These are phyloP conservation scores for Sorghum bicolor DNA, from an alignment of 176 grass and related monocot genomes.

Conservation along the genomic window DNA sequence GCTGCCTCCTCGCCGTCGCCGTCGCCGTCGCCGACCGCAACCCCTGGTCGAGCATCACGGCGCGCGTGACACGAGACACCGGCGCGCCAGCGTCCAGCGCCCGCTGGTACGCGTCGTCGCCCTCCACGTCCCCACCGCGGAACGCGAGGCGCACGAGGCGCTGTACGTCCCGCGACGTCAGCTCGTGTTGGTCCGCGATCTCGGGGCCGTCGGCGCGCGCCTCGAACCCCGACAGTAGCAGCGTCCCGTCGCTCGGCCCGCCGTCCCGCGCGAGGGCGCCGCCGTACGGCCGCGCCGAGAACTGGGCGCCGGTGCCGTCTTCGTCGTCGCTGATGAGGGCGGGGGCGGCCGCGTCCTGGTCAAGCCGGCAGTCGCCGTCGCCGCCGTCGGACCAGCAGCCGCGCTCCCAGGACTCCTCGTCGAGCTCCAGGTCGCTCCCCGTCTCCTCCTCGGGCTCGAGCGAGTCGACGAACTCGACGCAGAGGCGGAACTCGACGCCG, in stretches of 20 bases:
- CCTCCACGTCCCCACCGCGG: not conserved
- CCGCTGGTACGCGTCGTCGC: conserved; percentile 27
- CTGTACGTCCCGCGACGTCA: not conserved
- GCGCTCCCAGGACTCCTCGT: not conserved
- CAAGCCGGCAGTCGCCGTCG: not conserved
- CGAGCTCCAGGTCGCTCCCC: conserved; percentile 32
- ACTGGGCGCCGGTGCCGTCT: not conserved
- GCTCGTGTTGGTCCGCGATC: not conserved
- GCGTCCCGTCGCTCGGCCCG: not conserved
- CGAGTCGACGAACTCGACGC: not conserved
- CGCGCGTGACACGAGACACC: not conserved
- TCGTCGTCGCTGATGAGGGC: not conserved
- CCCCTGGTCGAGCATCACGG: conserved; percentile 14
- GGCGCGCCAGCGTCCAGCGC: not conserved
- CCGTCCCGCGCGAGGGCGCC: not conserved
- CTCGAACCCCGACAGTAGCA: conserved; percentile 7
- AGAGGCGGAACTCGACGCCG: conserved; percentile 16
- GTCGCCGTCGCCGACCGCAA: not conserved
- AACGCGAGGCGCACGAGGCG: conserved; percentile 10
- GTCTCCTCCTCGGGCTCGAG: not conserved
- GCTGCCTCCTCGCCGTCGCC: not conserved
- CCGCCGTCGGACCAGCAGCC: not conserved
- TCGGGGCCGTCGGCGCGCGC: conserved; percentile 15
- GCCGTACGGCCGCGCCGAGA: conserved; percentile 4
- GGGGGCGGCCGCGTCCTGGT: not conserved